phyloP scores from a whole-genome alignment of 192 early-diverging fungal species.

The Coemansia sp. region DNA sequence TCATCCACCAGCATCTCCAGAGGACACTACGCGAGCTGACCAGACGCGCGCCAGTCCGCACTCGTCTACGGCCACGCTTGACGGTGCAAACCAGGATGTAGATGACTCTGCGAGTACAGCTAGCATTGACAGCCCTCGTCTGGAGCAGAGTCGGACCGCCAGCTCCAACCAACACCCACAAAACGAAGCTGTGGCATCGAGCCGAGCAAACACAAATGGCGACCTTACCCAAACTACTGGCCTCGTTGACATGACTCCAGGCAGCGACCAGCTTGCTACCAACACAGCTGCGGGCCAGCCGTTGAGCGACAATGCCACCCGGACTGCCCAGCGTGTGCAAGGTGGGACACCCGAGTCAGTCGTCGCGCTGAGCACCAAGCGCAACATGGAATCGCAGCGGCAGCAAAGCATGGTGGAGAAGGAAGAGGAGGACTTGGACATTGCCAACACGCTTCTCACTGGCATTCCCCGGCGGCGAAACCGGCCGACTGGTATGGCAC shows the following conservation, averaged over 20 bases:
- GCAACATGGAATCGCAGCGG: constrained; percentile 51
- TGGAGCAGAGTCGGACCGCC: not conserved
- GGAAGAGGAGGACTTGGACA: constrained; percentile 42
- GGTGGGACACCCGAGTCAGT: not conserved
- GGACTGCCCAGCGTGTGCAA: not conserved
- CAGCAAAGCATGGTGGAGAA: constrained; percentile 50
- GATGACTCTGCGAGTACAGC: constrained; percentile 42
- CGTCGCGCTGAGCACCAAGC: constrained; percentile 30
- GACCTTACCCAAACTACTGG: not conserved
- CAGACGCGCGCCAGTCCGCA: constrained; percentile 21
- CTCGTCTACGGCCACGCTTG: constrained; percentile 49
- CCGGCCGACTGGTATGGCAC: constrained; percentile 32
- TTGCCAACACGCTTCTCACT: constrained; percentile 33
- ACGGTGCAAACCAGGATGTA: constrained; percentile 21
- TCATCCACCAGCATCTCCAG: not conserved
- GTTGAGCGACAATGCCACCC: not conserved
- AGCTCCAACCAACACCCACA: not conserved
- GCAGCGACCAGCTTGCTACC: not conserved
- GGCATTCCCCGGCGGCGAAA: constrained; percentile 41
- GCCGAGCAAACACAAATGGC: not conserved
- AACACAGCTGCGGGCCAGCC: not conserved
- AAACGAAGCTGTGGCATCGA: not conserved
- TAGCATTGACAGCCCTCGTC: constrained; percentile 38
- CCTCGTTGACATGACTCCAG: not conserved
- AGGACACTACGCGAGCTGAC: not conserved